phyloP scores from a whole-genome alignment of 805 yeast species.

The Schwanniomyces polymorphus region DNA sequence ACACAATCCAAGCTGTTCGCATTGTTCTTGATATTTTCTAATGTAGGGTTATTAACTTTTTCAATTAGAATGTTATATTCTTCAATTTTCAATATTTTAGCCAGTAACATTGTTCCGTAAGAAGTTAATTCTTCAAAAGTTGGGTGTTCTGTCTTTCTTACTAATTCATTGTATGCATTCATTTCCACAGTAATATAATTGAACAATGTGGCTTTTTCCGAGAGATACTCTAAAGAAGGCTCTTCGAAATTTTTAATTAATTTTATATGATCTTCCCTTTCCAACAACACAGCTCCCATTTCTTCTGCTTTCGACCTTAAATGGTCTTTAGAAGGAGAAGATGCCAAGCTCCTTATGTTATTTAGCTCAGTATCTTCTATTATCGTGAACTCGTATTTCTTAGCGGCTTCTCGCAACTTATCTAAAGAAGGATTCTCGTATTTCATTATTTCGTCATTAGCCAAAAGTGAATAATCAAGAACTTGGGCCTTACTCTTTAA shows the following conservation, averaged over 20 bases:
- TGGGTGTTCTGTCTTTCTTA: conserved; percentile 9
- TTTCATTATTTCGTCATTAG: conserved; percentile 18
- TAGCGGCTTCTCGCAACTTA: conserved; percentile 8
- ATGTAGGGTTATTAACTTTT: conserved; percentile 1
- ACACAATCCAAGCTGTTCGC: conserved; percentile 8
- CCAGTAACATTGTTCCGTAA: conserved; percentile 4
- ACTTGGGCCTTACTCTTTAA: conserved; percentile 22
- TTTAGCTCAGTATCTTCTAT: conserved; percentile 17
- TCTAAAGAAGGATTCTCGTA: conserved; percentile 22
- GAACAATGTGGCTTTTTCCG: conserved; percentile 11
- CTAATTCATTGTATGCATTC: conserved; percentile 3
- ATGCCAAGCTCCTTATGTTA: conserved; percentile 8
- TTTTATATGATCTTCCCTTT: conserved; percentile 1
- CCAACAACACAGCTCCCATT: neutral
- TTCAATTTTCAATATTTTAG: neutral
- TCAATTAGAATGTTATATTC: conserved; percentile 4
- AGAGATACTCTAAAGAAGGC: conserved; percentile 19
- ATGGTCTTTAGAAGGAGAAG: conserved; percentile 9
- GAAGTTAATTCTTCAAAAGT: conserved; percentile 7
- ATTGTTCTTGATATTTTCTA: conserved; percentile 1
- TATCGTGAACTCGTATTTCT: neutral
- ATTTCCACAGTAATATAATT: conserved; percentile 10
- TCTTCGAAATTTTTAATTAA: conserved; percentile 7
- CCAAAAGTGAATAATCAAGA: conserved; percentile 12
- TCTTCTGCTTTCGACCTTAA: conserved; percentile 13